Percentiles rank a stretch among this genome's conserved stretches.
These are phyloP conservation scores for Penicillium samsonianum DNA, from an alignment of 495 filamentous ascomycete species.

Conservation along the genomic window DNA sequence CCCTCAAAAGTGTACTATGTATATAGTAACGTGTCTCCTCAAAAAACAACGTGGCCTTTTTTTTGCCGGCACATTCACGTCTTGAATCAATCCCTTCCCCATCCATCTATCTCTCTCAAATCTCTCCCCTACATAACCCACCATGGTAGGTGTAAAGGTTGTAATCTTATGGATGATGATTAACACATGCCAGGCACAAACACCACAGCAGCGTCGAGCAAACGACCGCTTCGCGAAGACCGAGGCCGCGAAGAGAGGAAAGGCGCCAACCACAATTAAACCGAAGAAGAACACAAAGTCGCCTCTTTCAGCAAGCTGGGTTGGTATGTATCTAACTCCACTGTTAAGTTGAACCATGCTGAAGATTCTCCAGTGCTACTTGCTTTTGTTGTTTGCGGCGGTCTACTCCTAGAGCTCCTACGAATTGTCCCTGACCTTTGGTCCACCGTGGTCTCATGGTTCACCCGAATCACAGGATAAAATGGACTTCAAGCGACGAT, in stretches of 20 bases:
- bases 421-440: conserved; percentile 65
- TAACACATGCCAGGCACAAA: conserved; percentile 70
- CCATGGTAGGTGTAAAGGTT: not conserved
- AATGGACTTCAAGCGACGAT: not conserved
- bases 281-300: conserved; percentile 69
- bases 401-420: conserved; percentile 42
- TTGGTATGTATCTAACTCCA: conserved; percentile 61
- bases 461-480: conserved; percentile 28
- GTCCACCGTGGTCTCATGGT: conserved; percentile 35
- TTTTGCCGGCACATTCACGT: conserved; percentile 15
- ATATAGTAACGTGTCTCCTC: not conserved
- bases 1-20: not conserved
- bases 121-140: not conserved
- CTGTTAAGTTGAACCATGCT: not conserved
- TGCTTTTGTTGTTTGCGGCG: conserved; percentile 28
- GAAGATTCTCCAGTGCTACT: conserved; percentile 18
- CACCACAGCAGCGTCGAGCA: conserved; percentile 84
- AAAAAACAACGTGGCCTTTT: conserved; percentile 17
- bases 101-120: not conserved
- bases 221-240: conserved; percentile 82
- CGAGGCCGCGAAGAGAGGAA: conserved; percentile 80
- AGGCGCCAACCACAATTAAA: conserved; percentile 69
- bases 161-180: not conserved
- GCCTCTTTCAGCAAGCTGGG: conserved; percentile 76
- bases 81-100: not conserved